Conservation (phyloP, 176 grass and related monocot species). For the Cymbopogon citratus region DNA sequence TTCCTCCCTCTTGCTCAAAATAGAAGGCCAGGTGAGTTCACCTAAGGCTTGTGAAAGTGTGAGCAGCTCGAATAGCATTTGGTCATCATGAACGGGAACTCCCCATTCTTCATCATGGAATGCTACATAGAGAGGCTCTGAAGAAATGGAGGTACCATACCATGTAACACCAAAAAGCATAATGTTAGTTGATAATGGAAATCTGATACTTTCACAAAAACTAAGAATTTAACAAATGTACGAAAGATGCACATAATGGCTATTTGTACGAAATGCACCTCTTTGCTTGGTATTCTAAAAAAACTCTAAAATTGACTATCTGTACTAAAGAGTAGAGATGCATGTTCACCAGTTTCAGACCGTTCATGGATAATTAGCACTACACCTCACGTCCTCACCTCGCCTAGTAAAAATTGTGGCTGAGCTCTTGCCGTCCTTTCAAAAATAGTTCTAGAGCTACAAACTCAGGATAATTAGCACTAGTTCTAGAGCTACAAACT, state of each 20-base stretch:
- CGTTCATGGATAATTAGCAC: no score
- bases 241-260: not conserved
- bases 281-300: not conserved
- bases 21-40: slow-evolving; percentile 47
- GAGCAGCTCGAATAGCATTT: slow-evolving; percentile 51
- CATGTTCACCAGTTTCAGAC: no score
- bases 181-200: not conserved
- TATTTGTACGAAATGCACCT: not conserved
- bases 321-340: not conserved
- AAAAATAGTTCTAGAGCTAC: no score
- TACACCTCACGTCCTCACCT: no score
- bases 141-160: slow-evolving; percentile 1
- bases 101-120: slow-evolving; percentile 74
- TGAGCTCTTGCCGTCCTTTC: no score
- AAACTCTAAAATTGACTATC: not conserved
- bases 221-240: not conserved
- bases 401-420: no score
- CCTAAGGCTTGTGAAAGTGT: slow-evolving; percentile 46
- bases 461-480: no score
- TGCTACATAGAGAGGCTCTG: slow-evolving; percentile 34
- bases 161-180: not conserved
- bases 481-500: no score
- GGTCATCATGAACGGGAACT: slow-evolving; percentile 37
- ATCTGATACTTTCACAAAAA: not conserved
- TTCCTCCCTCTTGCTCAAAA: slow-evolving; percentile 48